These are phyloP conservation scores for Erythrobasidium hasegawianum DNA, from an alignment of 1,284 basidiomycete species.

Conservation along the genomic window DNA sequence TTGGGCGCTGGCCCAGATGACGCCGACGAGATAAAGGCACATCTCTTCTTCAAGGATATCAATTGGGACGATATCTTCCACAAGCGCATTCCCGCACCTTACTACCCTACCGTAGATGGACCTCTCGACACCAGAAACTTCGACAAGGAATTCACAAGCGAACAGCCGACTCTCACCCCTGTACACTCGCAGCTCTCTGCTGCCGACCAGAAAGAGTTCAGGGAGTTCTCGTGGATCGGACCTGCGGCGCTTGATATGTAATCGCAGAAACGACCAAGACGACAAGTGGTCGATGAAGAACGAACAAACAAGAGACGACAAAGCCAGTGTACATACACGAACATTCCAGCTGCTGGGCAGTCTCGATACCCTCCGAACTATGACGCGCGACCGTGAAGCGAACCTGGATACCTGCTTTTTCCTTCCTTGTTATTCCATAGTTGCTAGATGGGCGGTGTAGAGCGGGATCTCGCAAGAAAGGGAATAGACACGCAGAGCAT, in stretches of 20 bases:
- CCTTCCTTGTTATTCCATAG: too few species aligned
- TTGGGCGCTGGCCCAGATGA: constrained; percentile 92
- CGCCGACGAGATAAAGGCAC: constrained; percentile 94
- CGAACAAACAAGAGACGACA: constrained; percentile 3
- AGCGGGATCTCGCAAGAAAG: too few species aligned
- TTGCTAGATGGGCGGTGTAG: too few species aligned
- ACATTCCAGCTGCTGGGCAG: too few species aligned
- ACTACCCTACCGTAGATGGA: constrained; percentile 77
- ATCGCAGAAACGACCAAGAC: background rate
- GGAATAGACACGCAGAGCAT: too few species aligned
- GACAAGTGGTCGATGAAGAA: background rate
- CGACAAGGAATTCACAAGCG: constrained; percentile 79
- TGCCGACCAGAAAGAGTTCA: constrained; percentile 90
- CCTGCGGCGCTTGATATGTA: constrained; percentile 23
- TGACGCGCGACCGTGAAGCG: too few species aligned
- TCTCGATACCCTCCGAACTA: too few species aligned
- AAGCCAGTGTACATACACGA: too few species aligned
- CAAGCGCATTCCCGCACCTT: constrained; percentile 94
- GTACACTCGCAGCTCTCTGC: constrained; percentile 92
- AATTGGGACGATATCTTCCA: constrained; percentile 92
- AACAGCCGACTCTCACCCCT: constrained; percentile 95
- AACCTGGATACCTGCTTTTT: too few species aligned
- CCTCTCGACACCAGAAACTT: constrained; percentile 68
- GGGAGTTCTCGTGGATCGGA: constrained; percentile 76
- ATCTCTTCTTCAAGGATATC: constrained; percentile 97